Evolutionary conservation across 345 rosid genomes (phyloP).

Genomic region (Hirschfeldia incana): DNA sequence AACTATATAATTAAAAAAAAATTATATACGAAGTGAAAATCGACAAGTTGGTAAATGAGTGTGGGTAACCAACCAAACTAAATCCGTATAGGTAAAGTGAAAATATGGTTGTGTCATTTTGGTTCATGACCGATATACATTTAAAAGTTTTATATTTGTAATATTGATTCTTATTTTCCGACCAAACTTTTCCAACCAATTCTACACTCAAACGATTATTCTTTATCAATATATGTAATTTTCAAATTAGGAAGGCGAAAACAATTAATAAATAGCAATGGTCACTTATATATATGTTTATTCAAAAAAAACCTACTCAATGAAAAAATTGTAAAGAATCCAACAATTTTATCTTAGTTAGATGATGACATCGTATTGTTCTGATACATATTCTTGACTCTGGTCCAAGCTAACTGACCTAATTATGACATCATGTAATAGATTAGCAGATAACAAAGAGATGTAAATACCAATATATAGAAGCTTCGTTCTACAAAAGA

Average conservation of each 20-base stretch:
- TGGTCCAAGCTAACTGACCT: constrained; percentile 18
- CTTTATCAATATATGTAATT: not conserved
- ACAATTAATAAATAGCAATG: not conserved
- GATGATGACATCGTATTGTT: not conserved
- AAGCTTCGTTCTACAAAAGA: not conserved
- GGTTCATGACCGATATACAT: not conserved
- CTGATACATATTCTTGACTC: not conserved
- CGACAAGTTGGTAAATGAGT: constrained; percentile 5
- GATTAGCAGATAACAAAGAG: constrained; percentile 1
- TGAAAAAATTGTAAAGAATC: not conserved
- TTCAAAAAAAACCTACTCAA: not conserved
- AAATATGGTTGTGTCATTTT: constrained; percentile 24
- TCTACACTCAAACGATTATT: constrained; percentile 19
- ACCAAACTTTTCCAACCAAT: constrained; percentile 26
- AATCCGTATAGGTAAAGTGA: constrained; percentile 21
- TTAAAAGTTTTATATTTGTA: not conserved
- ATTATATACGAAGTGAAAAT: not conserved
- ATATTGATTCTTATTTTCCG: constrained; percentile 27
- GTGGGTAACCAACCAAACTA: constrained; percentile 35
- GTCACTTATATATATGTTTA: not conserved
- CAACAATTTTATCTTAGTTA: not conserved
- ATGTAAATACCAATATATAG: not conserved
- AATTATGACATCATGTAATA: constrained; percentile 25
- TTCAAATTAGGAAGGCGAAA: not conserved
- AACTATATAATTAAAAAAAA: not conserved